Conservation (phyloP, 1,139 yeast genomes). For the Meyerozyma elateridarum region DNA sequence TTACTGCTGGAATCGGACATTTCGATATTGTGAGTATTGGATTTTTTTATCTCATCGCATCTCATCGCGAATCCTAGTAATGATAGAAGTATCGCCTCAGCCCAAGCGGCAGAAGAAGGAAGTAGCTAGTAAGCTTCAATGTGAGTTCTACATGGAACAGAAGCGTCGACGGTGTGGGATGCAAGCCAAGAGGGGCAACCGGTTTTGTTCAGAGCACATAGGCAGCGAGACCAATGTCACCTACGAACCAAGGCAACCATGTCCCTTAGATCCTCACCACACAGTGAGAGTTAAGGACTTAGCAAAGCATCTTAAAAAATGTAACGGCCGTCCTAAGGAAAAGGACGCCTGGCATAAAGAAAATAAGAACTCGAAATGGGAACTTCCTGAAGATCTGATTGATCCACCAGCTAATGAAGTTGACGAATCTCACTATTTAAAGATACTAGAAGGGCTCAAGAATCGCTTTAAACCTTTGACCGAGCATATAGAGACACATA, state of each 20-base stretch:
- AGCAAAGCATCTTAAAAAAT: slow-evolving; percentile 53
- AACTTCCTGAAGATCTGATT: background rate
- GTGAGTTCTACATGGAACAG: slow-evolving; percentile 43
- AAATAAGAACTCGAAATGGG: slow-evolving; percentile 30
- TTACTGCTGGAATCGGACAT: slow-evolving; percentile 7
- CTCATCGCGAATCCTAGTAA: slow-evolving; percentile 4
- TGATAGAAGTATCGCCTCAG: background rate
- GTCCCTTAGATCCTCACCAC: slow-evolving; percentile 77
- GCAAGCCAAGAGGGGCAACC: slow-evolving; percentile 47
- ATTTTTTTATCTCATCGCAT: slow-evolving; percentile 1
- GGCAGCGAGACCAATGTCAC: slow-evolving; percentile 10
- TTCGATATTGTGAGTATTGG: slow-evolving; percentile 2
- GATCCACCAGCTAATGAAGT: slow-evolving; percentile 1
- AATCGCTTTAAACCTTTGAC: slow-evolving; percentile 16
- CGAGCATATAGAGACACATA: slow-evolving; percentile 18
- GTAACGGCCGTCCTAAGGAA: slow-evolving; percentile 43
- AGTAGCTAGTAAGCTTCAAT: slow-evolving; percentile 31
- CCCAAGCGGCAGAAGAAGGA: slow-evolving; percentile 2
- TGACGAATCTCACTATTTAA: slow-evolving; percentile 14
- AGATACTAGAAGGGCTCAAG: slow-evolving; percentile 16
- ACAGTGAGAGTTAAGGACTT: slow-evolving; percentile 62
- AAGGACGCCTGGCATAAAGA: slow-evolving; percentile 40
- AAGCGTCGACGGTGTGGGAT: slow-evolving; percentile 56
- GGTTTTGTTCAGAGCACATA: slow-evolving; percentile 64
- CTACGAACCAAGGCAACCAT: slow-evolving; percentile 29